Evolutionary conservation across 1,284 basidiomycete species (phyloP).

Genomic region (Apiotrichum sp.): DNA sequence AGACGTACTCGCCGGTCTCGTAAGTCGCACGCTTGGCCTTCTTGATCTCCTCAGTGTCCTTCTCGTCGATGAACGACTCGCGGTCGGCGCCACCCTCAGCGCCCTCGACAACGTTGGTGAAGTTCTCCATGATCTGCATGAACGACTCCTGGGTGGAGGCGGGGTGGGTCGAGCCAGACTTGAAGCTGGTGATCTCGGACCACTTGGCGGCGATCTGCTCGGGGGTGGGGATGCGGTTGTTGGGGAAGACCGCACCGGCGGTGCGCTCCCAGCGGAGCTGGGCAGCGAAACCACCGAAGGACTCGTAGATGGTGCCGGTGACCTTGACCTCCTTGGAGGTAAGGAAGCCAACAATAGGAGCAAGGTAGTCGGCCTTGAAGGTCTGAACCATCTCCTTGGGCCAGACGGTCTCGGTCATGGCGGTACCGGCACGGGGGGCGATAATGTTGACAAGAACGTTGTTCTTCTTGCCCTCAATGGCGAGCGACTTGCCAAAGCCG

Average conservation of each 20-base stretch:
- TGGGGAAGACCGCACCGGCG: slow-evolving; percentile 68
- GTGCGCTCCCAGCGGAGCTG: slow-evolving; percentile 90
- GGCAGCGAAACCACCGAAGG: slow-evolving; percentile 87
- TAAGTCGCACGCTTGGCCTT: slow-evolving; percentile 66
- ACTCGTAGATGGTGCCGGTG: slow-evolving; percentile 77
- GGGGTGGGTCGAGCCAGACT: slow-evolving; percentile 68
- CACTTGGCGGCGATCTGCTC: slow-evolving; percentile 75
- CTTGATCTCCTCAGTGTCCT: slow-evolving; percentile 77
- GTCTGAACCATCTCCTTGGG: slow-evolving; percentile 86
- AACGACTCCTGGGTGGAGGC: slow-evolving; percentile 64
- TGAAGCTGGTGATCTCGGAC: slow-evolving; percentile 74
- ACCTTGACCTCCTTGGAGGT: slow-evolving; percentile 71
- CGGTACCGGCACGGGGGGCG: slow-evolving; percentile 83
- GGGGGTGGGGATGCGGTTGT: slow-evolving; percentile 64
- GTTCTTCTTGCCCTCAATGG: slow-evolving; percentile 87
- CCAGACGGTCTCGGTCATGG: slow-evolving; percentile 85
- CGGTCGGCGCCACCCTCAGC: slow-evolving; percentile 49
- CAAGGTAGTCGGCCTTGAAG: slow-evolving; percentile 72
- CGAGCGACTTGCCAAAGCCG: slow-evolving; percentile 81
- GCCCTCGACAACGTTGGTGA: slow-evolving; percentile 59
- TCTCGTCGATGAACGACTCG: slow-evolving; percentile 64
- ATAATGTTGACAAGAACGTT: slow-evolving; percentile 83
- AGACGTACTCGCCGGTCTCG: slow-evolving; percentile 61
- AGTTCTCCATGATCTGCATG: slow-evolving; percentile 73
- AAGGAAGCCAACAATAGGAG: slow-evolving; percentile 85